A percentile compares a stretch with the other conserved stretches of the same genome.
Evolutionary conservation across 2,329 filamentous ascomycete genomes (phyloP).

Genomic region (Cladosporium cucumerinum): DNA sequence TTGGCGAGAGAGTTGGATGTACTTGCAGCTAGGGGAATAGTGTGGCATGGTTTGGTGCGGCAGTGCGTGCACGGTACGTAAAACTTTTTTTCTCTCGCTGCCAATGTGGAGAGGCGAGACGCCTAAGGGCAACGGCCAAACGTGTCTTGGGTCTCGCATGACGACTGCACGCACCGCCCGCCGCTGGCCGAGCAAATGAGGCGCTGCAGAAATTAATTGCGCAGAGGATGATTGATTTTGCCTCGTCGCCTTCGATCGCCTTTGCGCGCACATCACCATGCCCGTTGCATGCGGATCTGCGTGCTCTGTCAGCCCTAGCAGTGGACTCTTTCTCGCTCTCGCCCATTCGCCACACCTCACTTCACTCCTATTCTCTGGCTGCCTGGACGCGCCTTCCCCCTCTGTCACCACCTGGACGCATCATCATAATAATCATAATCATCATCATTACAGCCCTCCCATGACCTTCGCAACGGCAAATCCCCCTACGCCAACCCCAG

Average conservation of each 20-base stretch:
- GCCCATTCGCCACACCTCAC: background rate
- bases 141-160: constrained; percentile 4
- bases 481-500: constrained; percentile 2
- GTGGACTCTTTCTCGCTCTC: background rate
- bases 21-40: constrained; percentile 23
- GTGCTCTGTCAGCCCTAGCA: background rate
- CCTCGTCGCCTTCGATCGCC: background rate
- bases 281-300: background rate
- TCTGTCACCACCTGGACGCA: background rate
- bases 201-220: background rate
- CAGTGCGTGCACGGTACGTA: constrained; percentile 14
- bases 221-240: background rate
- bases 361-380: background rate
- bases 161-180: constrained; percentile 3
- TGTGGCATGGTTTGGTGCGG: constrained; percentile 6
- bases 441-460: background rate
- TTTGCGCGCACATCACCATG: background rate
- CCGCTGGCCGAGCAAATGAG: constrained; percentile 5
- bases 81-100: constrained; percentile 9
- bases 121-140: background rate
- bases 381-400: background rate
- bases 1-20: constrained; percentile 3
- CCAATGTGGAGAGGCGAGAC: constrained; percentile 10
- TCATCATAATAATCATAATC: background rate
- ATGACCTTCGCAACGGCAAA: background rate